A percentile compares a stretch with the other conserved stretches of the same genome.
Conservation (phyloP, 2,329 filamentous ascomycete species). For the Paracoccidioides brasiliensis region DNA sequence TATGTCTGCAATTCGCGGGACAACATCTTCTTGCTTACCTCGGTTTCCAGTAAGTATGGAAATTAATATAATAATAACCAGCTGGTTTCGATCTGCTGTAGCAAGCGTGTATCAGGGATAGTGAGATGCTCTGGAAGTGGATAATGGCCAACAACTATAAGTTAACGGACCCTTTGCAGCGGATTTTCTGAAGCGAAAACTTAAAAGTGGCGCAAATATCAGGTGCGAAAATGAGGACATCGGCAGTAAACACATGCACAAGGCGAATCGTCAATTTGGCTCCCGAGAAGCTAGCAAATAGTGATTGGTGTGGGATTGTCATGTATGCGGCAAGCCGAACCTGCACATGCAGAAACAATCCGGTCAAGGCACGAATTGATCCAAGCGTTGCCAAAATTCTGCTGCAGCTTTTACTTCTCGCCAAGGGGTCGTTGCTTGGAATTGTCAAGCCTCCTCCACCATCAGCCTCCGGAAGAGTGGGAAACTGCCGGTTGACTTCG, state of each 20-base stretch:
- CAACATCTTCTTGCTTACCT: background rate
- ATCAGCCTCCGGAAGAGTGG: too few relatives aligned
- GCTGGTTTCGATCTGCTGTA: too few relatives aligned
- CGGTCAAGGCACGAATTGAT: background rate
- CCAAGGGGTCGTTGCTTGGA: too few relatives aligned
- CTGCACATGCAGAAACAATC: slow-evolving; percentile 4
- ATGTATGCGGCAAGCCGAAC: background rate
- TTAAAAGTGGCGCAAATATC: too few relatives aligned
- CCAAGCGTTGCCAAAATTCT: background rate
- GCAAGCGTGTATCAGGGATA: too few relatives aligned
- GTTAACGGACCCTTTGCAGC: too few relatives aligned
- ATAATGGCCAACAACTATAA: too few relatives aligned
- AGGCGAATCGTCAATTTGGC: background rate
- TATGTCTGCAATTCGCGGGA: background rate
- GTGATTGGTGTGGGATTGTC: background rate
- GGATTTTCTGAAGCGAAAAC: background rate
- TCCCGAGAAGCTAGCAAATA: background rate
- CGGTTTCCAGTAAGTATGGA: background rate
- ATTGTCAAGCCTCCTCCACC: too few relatives aligned
- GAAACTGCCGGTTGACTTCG: too few relatives aligned
- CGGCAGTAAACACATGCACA: too few relatives aligned
- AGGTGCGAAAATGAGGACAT: too few relatives aligned
- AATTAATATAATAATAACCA: too few relatives aligned
- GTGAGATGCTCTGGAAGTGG: background rate
- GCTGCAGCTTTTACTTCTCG: background rate